Evolutionary conservation across 2,329 filamentous ascomycete genomes (phyloP).

Genomic region (Colletotrichum theobromicola): DNA sequence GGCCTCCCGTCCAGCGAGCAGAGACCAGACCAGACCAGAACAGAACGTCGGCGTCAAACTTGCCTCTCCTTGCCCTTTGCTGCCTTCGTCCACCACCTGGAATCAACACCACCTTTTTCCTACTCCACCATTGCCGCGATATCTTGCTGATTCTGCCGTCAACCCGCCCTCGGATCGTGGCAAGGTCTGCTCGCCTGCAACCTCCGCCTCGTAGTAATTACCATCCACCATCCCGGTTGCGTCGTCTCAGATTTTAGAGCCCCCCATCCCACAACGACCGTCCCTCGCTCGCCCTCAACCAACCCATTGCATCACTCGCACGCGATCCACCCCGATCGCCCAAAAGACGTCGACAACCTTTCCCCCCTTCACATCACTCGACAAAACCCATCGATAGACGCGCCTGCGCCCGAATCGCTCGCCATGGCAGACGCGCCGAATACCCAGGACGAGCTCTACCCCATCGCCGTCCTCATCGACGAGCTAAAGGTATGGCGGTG

Average conservation of each 20-base stretch:
- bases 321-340: conserved; percentile 30
- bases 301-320: conserved; percentile 34
- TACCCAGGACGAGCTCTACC: conserved; percentile 98
- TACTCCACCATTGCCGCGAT: conserved; percentile 15
- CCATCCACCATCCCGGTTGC: conserved; percentile 17
- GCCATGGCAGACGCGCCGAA: conserved; percentile 88
- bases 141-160: conserved; percentile 8
- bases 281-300: conserved; percentile 18
- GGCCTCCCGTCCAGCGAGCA: not conserved
- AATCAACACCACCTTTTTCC: conserved; percentile 17
- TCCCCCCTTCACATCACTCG: conserved; percentile 4
- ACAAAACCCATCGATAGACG: conserved; percentile 26
- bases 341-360: conserved; percentile 14
- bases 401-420: conserved; percentile 43
- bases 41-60: conserved; percentile 21
- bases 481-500: conserved; percentile 84
- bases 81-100: conserved; percentile 4
- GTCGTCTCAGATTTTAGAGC: conserved; percentile 23
- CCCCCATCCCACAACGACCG: conserved; percentile 22
- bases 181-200: conserved; percentile 17
- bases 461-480: conserved; percentile 99
- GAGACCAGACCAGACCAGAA: conserved; percentile 4
- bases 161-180: conserved; percentile 16
- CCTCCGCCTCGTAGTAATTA: conserved; percentile 7
- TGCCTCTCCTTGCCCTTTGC: conserved; percentile 17